phyloP scores from a whole-genome alignment of 345 rosid genomes.

The Aquilaria yunnanensis region DNA sequence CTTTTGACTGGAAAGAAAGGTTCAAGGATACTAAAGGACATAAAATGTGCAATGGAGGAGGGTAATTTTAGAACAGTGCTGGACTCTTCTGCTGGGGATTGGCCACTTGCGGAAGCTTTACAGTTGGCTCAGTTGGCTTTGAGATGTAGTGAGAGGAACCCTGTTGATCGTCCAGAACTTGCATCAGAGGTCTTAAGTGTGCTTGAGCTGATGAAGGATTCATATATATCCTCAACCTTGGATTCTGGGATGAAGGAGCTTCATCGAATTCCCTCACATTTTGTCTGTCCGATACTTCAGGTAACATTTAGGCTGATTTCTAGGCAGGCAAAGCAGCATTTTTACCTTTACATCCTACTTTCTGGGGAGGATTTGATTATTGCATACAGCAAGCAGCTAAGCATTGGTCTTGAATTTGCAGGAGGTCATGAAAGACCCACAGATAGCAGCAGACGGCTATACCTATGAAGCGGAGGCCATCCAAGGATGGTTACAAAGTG shows the following conservation, averaged over 20 bases:
- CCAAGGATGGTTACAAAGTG: slow-evolving; percentile 76
- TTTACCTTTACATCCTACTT: neutral
- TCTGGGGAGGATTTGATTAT: neutral
- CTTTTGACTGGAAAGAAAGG: slow-evolving; percentile 68
- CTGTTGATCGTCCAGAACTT: slow-evolving; percentile 48
- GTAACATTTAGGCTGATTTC: slow-evolving; percentile 24
- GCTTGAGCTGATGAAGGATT: slow-evolving; percentile 47
- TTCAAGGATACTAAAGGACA: slow-evolving; percentile 42
- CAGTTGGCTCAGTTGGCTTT: slow-evolving; percentile 57
- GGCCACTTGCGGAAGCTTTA: slow-evolving; percentile 55
- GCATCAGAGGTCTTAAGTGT: slow-evolving; percentile 39
- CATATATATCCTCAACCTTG: slow-evolving; percentile 25
- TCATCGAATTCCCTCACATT: slow-evolving; percentile 60
- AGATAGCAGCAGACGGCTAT: slow-evolving; percentile 85
- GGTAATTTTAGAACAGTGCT: slow-evolving; percentile 47
- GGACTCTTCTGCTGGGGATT: slow-evolving; percentile 70
- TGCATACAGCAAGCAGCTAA: neutral
- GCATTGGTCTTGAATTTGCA: slow-evolving; percentile 22
- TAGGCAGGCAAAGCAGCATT: neutral
- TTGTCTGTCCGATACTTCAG: slow-evolving; percentile 90
- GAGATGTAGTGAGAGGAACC: slow-evolving; percentile 57
- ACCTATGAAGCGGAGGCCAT: slow-evolving; percentile 90
- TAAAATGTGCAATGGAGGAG: slow-evolving; percentile 57
- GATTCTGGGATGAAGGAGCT: slow-evolving; percentile 33
- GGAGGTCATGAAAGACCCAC: slow-evolving; percentile 86